Percentiles rank a stretch among this genome's conserved stretches.
phyloP scores from a whole-genome alignment of 495 filamentous ascomycete species.

The Alectoria sarmentosa region DNA sequence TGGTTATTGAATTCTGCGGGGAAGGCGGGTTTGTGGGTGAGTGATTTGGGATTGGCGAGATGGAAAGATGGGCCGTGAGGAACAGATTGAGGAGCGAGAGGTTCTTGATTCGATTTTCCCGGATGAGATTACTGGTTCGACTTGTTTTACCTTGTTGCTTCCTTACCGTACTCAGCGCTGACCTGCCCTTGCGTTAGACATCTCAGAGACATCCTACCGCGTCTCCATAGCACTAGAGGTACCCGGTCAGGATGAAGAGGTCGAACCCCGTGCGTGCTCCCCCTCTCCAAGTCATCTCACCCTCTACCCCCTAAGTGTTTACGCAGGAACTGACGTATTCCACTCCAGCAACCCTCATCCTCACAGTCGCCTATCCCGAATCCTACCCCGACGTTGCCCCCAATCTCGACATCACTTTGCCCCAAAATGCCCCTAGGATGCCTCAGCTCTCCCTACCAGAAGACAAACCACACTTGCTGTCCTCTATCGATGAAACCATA shows the following conservation, averaged over 20 bases:
- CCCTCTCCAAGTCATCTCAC: not conserved
- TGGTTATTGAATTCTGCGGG: not conserved
- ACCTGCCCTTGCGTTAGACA: slow-evolving; percentile 44
- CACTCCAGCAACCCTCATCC: slow-evolving; percentile 52
- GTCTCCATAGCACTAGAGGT: slow-evolving; percentile 77
- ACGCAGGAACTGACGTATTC: not conserved
- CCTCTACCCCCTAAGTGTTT: not conserved
- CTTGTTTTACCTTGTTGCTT: no score
- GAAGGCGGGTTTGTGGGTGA: not conserved
- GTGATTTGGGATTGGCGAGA: not conserved
- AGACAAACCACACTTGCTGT: slow-evolving; percentile 66
- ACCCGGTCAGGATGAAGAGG: slow-evolving; percentile 49
- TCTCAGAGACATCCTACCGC: slow-evolving; percentile 78
- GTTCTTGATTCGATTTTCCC: slow-evolving; percentile 97
- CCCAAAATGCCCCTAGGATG: slow-evolving; percentile 61
- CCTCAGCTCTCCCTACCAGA: slow-evolving; percentile 53
- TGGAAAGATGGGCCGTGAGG: slow-evolving; percentile 78
- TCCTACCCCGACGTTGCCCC: slow-evolving; percentile 84
- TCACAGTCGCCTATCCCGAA: slow-evolving; percentile 79
- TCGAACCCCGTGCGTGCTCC: slow-evolving; percentile 41
- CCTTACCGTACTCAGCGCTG: no score
- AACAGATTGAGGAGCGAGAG: slow-evolving; percentile 92
- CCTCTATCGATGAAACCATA: slow-evolving; percentile 59
- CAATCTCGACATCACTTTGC: slow-evolving; percentile 62
- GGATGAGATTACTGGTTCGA: slow-evolving; percentile 96